Evolutionary conservation across 2,329 filamentous ascomycete species (phyloP), one percentile per base, ranked within the genome.

Genomic region (Trichoderma semiorbis): DNA sequence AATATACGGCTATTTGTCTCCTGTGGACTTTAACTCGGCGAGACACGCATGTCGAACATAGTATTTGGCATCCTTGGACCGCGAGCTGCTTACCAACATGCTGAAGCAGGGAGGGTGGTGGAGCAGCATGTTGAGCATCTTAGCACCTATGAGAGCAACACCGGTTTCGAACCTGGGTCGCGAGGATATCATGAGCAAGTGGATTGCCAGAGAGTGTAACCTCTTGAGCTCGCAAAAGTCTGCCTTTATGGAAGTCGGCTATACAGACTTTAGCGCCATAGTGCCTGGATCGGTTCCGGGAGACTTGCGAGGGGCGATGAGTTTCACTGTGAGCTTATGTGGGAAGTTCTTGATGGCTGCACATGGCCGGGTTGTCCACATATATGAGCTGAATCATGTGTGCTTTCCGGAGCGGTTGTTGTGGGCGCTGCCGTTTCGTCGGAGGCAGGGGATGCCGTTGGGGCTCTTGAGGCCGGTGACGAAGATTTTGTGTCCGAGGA

Each of bases 1-100:
- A 7, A 78, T 84, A 12, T 82, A 80, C 72, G 58, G 50, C 14
- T 72, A 77, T 8, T 78, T 84, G 6, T 60, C 73, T 5, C 82
- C 82, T 0, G 60, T 70, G 11, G 82, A 84, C 74, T 92, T 91
- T 77, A 86, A 92, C 75, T 83, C 87, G 69, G 88, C 89, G 18
- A 84, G 90, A 21, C 86, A 88, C 73, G 85, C 85, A 21, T 92
- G 89, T 76, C 85, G 85, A 60, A 79, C 80, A 43, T 92, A 88
- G 90, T 88, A 90, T 81, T 78, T 84, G 47, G 85, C 84, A 26
- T 87, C 88, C 64, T 78, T 91, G n/a, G 81, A 89, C 64, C 78
- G 79, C 55, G 79, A 75, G 2, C 74, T 92, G 2, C 80, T 91
- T 12, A 78, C 80, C 30, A 76, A 75, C 2, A 90, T 90, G 86